These are phyloP conservation scores for Zygnema cylindricum DNA, from an alignment of 139 green algal genomes.

Conservation along the genomic window DNA sequence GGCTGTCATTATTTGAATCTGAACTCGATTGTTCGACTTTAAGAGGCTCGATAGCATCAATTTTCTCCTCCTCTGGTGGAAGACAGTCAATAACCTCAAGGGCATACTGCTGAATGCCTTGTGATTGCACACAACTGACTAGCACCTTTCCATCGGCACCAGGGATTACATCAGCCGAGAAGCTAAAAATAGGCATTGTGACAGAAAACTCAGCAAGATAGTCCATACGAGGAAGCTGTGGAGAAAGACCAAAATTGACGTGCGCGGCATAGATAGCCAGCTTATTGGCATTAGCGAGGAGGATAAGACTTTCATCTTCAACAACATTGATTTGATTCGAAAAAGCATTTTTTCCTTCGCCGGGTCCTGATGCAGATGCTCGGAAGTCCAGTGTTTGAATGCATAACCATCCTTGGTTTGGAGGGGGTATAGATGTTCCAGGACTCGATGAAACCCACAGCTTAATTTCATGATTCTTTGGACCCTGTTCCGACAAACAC, in stretches of 20 bases:
- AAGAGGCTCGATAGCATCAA: background rate
- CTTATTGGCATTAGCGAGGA: conserved; percentile 79
- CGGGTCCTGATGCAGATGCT: background rate
- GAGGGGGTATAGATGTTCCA: background rate
- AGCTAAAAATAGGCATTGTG: conserved; percentile 79
- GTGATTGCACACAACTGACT: conserved; percentile 79
- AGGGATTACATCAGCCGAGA: conserved; percentile 59
- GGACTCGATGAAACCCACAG: conserved; percentile 36
- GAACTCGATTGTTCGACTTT: background rate
- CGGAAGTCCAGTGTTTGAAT: conserved; percentile 52
- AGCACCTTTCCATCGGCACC: conserved; percentile 47
- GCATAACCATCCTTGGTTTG: conserved; percentile 37
- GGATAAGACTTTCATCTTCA: conserved; percentile 23
- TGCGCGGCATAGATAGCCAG: conserved; percentile 75
- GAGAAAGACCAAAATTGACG: conserved; percentile 26
- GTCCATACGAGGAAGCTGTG: conserved; percentile 63
- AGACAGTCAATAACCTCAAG: conserved; percentile 70
- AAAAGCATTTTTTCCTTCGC: conserved; percentile 31
- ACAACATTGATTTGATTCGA: conserved; percentile 51
- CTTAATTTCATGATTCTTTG: conserved; percentile 50
- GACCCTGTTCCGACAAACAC: conserved; percentile 49
- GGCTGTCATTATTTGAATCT: no score
- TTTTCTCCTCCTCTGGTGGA: conserved; percentile 25
- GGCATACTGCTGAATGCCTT: conserved; percentile 86
- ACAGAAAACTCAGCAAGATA: conserved; percentile 76